Conservation (phyloP, 2,329 filamentous ascomycete species). For the Penicillium brasilianum region DNA sequence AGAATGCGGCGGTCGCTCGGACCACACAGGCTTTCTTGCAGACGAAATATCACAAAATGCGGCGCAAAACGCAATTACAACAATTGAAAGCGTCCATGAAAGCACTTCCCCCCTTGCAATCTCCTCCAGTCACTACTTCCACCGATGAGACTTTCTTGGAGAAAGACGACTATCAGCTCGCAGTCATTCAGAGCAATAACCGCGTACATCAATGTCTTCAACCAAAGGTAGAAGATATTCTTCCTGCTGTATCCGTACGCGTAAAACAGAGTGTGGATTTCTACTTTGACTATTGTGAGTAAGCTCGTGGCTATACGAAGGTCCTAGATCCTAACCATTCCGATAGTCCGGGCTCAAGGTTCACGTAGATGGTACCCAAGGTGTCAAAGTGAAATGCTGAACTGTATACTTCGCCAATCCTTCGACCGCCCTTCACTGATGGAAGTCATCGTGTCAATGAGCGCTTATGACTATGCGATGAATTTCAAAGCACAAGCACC, state of each 20-base stretch:
- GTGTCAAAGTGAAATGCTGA: conserved; percentile 1
- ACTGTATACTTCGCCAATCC: neutral
- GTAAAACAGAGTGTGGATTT: neutral
- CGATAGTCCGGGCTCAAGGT: neutral
- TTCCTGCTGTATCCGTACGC: neutral
- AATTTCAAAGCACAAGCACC: neutral
- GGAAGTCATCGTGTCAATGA: neutral
- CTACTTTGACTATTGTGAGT: conserved; percentile 1
- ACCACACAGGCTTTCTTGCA: neutral
- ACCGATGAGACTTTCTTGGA: neutral
- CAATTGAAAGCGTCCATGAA: neutral
- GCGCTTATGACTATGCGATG: neutral
- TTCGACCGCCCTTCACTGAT: neutral
- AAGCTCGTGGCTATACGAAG: neutral
- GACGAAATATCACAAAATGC: neutral
- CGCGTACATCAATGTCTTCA: neutral
- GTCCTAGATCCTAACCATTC: neutral
- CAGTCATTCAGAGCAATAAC: neutral
- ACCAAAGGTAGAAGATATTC: neutral
- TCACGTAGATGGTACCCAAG: neutral
- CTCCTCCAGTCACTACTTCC: neutral
- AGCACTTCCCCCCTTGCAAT: neutral
- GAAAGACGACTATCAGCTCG: neutral
- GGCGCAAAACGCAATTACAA: neutral
- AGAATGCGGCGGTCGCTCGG: neutral